These are phyloP conservation scores for Wickerhamiella azymoides DNA, from an alignment of 805 yeast species.

Conservation along the genomic window DNA sequence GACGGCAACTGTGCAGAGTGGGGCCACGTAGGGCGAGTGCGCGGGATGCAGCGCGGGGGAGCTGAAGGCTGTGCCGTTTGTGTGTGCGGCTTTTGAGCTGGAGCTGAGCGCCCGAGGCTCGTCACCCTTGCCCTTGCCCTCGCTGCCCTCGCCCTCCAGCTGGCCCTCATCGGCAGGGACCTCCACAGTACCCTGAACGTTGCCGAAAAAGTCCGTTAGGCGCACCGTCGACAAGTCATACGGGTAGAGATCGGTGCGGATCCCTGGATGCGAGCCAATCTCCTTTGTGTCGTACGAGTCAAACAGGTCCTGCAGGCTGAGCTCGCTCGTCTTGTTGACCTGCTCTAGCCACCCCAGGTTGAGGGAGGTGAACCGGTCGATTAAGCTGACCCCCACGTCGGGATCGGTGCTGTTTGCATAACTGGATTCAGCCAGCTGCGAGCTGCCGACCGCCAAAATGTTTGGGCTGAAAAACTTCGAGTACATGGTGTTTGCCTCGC, in stretches of 20 bases:
- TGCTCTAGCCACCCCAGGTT: slow-evolving; percentile 64
- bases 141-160: neutral
- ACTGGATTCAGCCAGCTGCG: slow-evolving; percentile 74
- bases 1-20: neutral
- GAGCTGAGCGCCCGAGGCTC: too few species aligned
- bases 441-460: slow-evolving; percentile 83
- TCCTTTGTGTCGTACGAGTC: slow-evolving; percentile 71
- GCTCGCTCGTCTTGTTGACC: slow-evolving; percentile 58
- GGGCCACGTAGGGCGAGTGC: neutral
- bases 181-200: slow-evolving; percentile 65
- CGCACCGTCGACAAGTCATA: slow-evolving; percentile 54
- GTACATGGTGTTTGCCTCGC: slow-evolving; percentile 98
- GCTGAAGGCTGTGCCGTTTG: slow-evolving; percentile 21
- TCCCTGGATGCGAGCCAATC: slow-evolving; percentile 89
- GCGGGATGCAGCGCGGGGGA: too few species aligned
- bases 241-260: slow-evolving; percentile 62
- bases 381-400: slow-evolving; percentile 94
- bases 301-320: slow-evolving; percentile 71
- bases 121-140: neutral
- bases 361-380: slow-evolving; percentile 89
- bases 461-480: slow-evolving; percentile 85
- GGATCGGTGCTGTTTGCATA: slow-evolving; percentile 93
- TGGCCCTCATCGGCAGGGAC: slow-evolving; percentile 24
- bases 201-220: slow-evolving; percentile 90
- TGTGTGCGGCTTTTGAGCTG: too few species aligned